These are phyloP conservation scores for Mycena crocata DNA, from an alignment of 768 basidiomycete species.

Conservation along the genomic window DNA sequence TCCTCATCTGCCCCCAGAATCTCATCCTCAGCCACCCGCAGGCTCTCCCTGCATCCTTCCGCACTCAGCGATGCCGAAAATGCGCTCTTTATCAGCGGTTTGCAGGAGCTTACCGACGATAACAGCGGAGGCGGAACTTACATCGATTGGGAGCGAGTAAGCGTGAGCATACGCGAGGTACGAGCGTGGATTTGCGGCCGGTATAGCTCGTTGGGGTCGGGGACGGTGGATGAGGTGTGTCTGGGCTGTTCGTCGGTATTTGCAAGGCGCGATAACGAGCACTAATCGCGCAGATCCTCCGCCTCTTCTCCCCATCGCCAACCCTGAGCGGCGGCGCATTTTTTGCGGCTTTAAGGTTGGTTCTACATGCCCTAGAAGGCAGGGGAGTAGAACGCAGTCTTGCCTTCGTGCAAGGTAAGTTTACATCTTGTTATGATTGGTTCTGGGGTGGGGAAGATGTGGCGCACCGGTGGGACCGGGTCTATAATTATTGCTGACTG, in stretches of 20 bases:
- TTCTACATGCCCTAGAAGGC: conserved; percentile 56
- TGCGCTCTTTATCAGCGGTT: conserved; percentile 58
- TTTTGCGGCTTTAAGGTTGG: conserved; percentile 62
- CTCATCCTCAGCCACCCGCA: conserved; percentile 37
- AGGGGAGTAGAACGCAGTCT: conserved; percentile 57
- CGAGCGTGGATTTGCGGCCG: conserved; percentile 66
- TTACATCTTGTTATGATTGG: no score
- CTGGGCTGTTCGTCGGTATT: neutral
- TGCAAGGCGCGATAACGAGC: no score
- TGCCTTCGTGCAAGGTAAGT: conserved; percentile 66
- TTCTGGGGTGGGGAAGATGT: no score
- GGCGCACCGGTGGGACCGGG: no score
- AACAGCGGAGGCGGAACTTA: neutral
- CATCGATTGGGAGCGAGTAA: conserved; percentile 37
- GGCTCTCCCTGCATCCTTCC: conserved; percentile 63
- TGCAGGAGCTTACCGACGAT: conserved; percentile 47
- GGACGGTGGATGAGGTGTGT: conserved; percentile 36
- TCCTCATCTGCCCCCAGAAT: neutral
- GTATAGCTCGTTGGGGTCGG: conserved; percentile 46
- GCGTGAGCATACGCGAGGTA: conserved; percentile 59
- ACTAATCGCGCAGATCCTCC: conserved; percentile 43
- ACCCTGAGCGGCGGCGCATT: conserved; percentile 61
- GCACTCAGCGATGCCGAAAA: conserved; percentile 66
- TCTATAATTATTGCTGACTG: no score
- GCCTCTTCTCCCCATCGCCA: conserved; percentile 49